Evolutionary conservation across 2,329 filamentous ascomycete species (phyloP), one percentile per base, ranked within the genome.

Genomic region (Hypoxylon sp.): DNA sequence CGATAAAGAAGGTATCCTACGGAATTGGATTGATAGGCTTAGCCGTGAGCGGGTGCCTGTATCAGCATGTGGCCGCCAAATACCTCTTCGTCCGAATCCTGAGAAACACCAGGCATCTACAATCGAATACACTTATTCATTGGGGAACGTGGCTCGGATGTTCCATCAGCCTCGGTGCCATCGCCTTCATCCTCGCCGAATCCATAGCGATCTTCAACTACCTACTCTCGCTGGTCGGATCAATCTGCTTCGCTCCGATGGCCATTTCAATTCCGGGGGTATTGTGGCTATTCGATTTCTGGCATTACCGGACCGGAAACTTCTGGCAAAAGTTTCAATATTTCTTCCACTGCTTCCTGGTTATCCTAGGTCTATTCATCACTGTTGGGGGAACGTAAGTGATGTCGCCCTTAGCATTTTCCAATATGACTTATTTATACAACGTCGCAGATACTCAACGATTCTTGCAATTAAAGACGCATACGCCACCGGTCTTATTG

Each of bases 1-100:
- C 82, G 0, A 80, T 90, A 70, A 90, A 90, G 79, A 89, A 87
- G 75, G 82, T 90, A 0, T 78, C 86, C 0, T 91, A 90, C 70
- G 89, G 88, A 2, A 80, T 90, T 48, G 88, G 83, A 2, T 75
- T 90, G 7, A 79, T 84, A 3, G 86, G 86, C 1, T 79, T 90
- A 3, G 77, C 86, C 30, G 83, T 89, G 43, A 74, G 71, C 38
- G 75, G 74, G 1, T 75, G 74, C 60, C 63, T 79, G 2, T 78
- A 76, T 60, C 68, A 74, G 41, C 77, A 79, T 66, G 73, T 77
- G 7, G 75, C 75, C 2, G 75, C 76, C 21, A 80, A 79, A 68
- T 78, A 76, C 57, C 59, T 79, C 2, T 78, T 79, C 55, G 77
- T 80, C 2, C 76, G 78, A 17, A 67, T 77, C 6, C 71, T 79